These are phyloP conservation scores for Exophiala sideris DNA, from an alignment of 2,329 filamentous ascomycete species.

Conservation along the genomic window DNA sequence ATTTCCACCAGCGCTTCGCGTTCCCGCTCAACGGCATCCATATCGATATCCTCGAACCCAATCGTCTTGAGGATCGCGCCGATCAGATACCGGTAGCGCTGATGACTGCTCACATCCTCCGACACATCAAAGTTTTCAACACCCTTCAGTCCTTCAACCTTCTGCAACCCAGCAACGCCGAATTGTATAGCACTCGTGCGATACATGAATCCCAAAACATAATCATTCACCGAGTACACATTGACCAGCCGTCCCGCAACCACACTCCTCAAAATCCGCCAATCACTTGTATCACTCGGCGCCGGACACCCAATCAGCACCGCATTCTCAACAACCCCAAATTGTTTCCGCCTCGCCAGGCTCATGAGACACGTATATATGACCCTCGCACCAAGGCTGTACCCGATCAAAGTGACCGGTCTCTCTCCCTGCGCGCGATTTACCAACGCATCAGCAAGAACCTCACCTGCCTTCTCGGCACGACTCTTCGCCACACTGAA, in stretches of 20 bases:
- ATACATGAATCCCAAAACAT: slow-evolving; percentile 83
- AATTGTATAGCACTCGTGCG: slow-evolving; percentile 77
- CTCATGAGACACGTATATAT: slow-evolving; percentile 78
- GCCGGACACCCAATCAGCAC: slow-evolving; percentile 79
- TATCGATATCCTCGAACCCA: slow-evolving; percentile 65
- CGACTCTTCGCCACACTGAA: slow-evolving; percentile 73
- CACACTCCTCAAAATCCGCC: slow-evolving; percentile 72
- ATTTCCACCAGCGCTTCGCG: slow-evolving; percentile 39
- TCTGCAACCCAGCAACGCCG: slow-evolving; percentile 79
- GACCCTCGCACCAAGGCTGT: slow-evolving; percentile 75
- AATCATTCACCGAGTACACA: slow-evolving; percentile 82
- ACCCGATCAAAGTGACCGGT: slow-evolving; percentile 75
- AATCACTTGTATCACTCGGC: slow-evolving; percentile 67
- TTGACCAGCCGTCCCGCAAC: slow-evolving; percentile 82
- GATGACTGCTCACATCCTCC: slow-evolving; percentile 64
- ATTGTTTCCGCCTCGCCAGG: slow-evolving; percentile 73
- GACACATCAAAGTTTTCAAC: slow-evolving; percentile 66
- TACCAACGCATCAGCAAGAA: slow-evolving; percentile 77
- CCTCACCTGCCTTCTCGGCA: slow-evolving; percentile 73
- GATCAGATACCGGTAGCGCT: slow-evolving; percentile 66
- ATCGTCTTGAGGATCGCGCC: slow-evolving; percentile 65
- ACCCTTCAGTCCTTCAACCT: slow-evolving; percentile 53
- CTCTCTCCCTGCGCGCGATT: slow-evolving; percentile 79
- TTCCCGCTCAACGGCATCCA: slow-evolving; percentile 43
- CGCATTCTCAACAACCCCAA: slow-evolving; percentile 78